Base-by-base conservation (phyloP, 2,329 filamentous ascomycete genomes). In the Talaromyces sp. region DNA sequence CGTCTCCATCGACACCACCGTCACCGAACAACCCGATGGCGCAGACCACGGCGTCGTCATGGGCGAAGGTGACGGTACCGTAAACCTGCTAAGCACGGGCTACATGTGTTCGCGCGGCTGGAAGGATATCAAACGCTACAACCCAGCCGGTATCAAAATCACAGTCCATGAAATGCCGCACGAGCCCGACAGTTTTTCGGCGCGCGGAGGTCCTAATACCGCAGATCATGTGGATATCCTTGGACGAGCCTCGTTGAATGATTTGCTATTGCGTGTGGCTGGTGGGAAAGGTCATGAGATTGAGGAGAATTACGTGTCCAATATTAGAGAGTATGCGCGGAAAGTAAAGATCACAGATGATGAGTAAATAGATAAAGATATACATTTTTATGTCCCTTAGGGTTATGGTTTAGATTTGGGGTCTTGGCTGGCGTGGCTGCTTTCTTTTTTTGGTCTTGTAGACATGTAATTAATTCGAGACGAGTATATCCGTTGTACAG, bases 41-140 rank as follows among this genome's bases (percentile, higher is more conserved):
- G 76, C 85, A 4, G 93, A 99, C 72, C 95, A 90, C 66, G 95
- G 95, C 28, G 92, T 99, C n/a, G 83, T 96, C 36, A 89, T 97
- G 83, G 94, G 94, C 42, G 95, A 98, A 75, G 95, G 95, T 4
- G 95, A 99, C 68, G 95, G 95, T 1, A 99, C 95, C 0, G 95
- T 99, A 50, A 96, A 93, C 66, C 77, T 99, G n/a, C 78, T 99
- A 10, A 96, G 90, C 68, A 87, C 87, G 0, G 95, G 94, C 2
- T 99, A 98, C 74, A 98, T 99, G 95, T 99, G 95, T 75, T 89
- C 92, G 68, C 92, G 89, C 69, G 95, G 95, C 3, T 99, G 95
- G 95, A 87, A 88, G 62, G 12, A 36, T n/a, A 90, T 97, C 76
- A 92, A 92, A 76, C 85, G 95, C 40, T 99, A 96, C 74, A 99